Conservation (phyloP, 176 grass and related monocot species). For the Cocos nucifera region DNA sequence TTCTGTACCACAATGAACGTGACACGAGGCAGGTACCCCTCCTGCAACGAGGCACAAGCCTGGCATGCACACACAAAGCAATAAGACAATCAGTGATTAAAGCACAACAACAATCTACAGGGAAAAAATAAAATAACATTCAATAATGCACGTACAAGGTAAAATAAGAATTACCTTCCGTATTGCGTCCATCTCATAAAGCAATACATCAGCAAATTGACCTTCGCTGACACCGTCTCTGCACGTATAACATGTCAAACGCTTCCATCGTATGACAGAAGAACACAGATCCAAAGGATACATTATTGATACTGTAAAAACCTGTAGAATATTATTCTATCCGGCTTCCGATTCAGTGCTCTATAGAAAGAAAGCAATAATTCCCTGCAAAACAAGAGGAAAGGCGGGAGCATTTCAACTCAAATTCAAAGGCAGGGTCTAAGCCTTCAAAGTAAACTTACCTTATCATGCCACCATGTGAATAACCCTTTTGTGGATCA, state of each 20-base stretch:
- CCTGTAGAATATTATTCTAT: constrained; percentile 91
- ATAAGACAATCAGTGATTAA: too few relatives aligned
- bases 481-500: constrained; percentile 26
- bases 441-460: constrained; percentile 5
- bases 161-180: constrained; percentile 39
- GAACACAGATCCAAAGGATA: too few relatives aligned
- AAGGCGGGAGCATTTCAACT: too few relatives aligned
- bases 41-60: constrained; percentile 68
- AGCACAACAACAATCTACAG: too few relatives aligned
- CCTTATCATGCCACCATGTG: constrained; percentile 60
- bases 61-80: not conserved
- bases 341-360: constrained; percentile 16
- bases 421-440: too few relatives aligned
- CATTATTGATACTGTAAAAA: not conserved
- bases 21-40: constrained; percentile 45
- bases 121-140: not conserved
- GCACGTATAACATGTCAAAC: not conserved
- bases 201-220: constrained; percentile 52
- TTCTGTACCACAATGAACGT: constrained; percentile 91
- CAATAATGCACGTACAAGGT: not conserved
- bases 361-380: constrained; percentile 31
- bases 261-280: too few relatives aligned
- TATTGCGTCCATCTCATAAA: constrained; percentile 65
- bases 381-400: constrained; percentile 33
- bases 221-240: constrained; percentile 88